phyloP scores from a whole-genome alignment of 2,329 filamentous ascomycete genomes.

The Epicoccum nigrum region DNA sequence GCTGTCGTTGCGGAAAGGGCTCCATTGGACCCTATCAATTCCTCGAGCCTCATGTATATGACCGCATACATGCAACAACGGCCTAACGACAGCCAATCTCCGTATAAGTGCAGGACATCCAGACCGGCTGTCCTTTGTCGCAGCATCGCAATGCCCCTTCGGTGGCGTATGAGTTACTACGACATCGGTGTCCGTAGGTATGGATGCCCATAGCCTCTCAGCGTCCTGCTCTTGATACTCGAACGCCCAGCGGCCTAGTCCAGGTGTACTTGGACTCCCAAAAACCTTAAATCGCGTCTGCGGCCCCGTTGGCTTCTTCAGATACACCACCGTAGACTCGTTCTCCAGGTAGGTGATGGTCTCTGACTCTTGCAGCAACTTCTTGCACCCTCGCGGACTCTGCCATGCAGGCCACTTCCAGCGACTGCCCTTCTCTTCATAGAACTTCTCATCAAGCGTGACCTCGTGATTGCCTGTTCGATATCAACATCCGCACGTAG shows the following conservation, averaged over 20 bases:
- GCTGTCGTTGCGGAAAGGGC: slow-evolving; percentile 41
- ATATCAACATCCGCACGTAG: neutral
- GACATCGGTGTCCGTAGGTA: slow-evolving; percentile 68
- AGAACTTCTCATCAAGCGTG: slow-evolving; percentile 70
- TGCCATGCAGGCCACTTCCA: slow-evolving; percentile 65
- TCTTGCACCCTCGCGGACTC: slow-evolving; percentile 59
- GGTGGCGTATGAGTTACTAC: slow-evolving; percentile 75
- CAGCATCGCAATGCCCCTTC: slow-evolving; percentile 61
- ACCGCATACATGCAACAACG: slow-evolving; percentile 70
- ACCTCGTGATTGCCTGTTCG: slow-evolving; percentile 74
- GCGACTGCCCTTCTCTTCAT: slow-evolving; percentile 57
- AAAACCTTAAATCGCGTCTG: slow-evolving; percentile 66
- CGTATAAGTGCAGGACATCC: slow-evolving; percentile 68
- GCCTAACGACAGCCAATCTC: slow-evolving; percentile 66
- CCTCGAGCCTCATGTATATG: slow-evolving; percentile 75
- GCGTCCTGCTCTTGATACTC: slow-evolving; percentile 60
- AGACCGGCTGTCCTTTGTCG: slow-evolving; percentile 36
- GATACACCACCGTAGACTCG: slow-evolving; percentile 58
- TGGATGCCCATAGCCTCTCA: slow-evolving; percentile 62
- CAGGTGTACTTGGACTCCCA: slow-evolving; percentile 70
- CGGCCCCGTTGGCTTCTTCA: slow-evolving; percentile 60
- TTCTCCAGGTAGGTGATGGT: slow-evolving; percentile 71
- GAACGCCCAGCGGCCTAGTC: slow-evolving; percentile 68
- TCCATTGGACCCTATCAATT: slow-evolving; percentile 67
- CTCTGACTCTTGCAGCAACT: slow-evolving; percentile 56